Evolutionary conservation across 768 basidiomycete species (phyloP), one percentile per base, ranked within the genome.

Genomic region (Lentinula sp.): DNA sequence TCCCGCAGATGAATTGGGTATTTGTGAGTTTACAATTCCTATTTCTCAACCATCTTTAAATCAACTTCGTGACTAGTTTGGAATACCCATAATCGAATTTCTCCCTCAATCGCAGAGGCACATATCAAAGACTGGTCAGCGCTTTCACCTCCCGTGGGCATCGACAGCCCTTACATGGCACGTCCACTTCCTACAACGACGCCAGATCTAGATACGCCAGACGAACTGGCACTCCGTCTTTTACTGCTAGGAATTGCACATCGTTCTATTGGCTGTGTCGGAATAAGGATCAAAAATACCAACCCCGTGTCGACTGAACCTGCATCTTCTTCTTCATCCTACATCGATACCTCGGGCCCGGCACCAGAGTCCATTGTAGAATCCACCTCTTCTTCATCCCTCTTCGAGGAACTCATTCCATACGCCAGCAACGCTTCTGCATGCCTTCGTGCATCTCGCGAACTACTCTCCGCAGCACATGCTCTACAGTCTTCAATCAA

Each of bases 11-110:
- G 91, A 92, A 69, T 77, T 93, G 33, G 86, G 74, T 2, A 79
- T 91, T 55, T 91, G 90, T 91, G 66, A 64, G 85, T 76, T 2
- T 60, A 37, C 32, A 43, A 28, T 20, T 10, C 36, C 35, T 36
- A 52, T n/a, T 4, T 28, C 41, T 5, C 33, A 9, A 36, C 60
- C 37, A 50, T n/a, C 7, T 20, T 18, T 32, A 3, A 23, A 35
- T 5, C 13, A 3, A 28, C 39, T 35, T 23, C 23, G 35, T 6
- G 20, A 54, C 50, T 59, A 90, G 89, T 92, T 72, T 92, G 91
- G 90, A 93, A 92, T 67, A 86, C 80, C 0, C 86, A 91, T 67
- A 70, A 81, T n/a, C 82, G 88, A 4, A 80, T 90, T 48, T 74
- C 78, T 6, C 72, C 76, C 16, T 70, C 71, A 2, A 77, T 84